Evolutionary conservation across 2,329 filamentous ascomycete species (phyloP).

Genomic region (Didymosphaeria variabile): DNA sequence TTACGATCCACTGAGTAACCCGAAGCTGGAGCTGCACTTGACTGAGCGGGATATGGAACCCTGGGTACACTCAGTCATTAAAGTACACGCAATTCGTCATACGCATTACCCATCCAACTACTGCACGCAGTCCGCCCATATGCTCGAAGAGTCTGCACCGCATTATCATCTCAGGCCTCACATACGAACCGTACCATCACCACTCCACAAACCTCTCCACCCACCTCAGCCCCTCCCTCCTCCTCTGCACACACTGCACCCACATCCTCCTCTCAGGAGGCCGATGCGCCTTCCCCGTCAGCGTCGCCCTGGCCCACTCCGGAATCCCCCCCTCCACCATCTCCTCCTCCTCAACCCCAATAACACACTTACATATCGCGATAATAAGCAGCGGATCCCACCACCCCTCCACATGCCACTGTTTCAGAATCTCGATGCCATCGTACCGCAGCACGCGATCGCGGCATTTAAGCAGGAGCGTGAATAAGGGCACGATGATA

Average conservation of each 20-base stretch:
- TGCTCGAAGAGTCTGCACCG: too few relatives aligned
- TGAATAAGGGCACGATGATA: conserved; percentile 21
- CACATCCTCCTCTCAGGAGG: conserved; percentile 16
- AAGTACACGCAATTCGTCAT: too few relatives aligned
- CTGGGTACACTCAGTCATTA: too few relatives aligned
- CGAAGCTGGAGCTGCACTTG: too few relatives aligned
- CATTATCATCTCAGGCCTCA: too few relatives aligned
- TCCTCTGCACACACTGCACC: conserved; percentile 22
- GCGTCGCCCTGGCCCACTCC: conserved; percentile 17
- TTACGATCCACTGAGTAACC: too few relatives aligned
- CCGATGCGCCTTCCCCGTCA: conserved; percentile 23
- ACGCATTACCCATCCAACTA: too few relatives aligned
- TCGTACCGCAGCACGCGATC: conserved; percentile 18
- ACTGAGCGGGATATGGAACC: too few relatives aligned
- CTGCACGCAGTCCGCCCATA: too few relatives aligned
- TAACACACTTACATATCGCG: conserved; percentile 19
- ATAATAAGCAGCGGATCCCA: conserved; percentile 24
- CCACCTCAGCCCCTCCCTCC: conserved; percentile 16
- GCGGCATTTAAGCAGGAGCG: conserved; percentile 20
- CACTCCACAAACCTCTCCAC: conserved; percentile 19
- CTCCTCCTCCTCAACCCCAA: conserved; percentile 22
- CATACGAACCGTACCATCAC: conserved; percentile 14
- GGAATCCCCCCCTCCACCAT: conserved; percentile 21
- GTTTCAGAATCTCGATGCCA: conserved; percentile 20
- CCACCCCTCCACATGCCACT: conserved; percentile 26